phyloP scores from a whole-genome alignment of 306 rosid species.

The Glycine latifolia region DNA sequence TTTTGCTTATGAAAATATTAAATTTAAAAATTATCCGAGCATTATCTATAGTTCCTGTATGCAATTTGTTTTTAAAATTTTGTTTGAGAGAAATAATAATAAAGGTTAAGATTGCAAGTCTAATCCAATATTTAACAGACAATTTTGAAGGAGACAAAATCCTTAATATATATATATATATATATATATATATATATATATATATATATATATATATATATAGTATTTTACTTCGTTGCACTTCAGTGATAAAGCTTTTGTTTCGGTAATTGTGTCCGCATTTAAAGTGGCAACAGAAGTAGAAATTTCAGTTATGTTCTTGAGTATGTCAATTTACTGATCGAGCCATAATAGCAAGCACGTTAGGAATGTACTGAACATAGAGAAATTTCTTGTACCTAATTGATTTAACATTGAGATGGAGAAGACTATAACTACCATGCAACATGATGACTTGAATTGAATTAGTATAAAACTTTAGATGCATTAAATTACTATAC shows the following conservation, averaged over 20 bases:
- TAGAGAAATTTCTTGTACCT: not conserved
- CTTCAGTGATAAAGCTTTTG: not conserved
- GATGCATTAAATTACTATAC: not conserved
- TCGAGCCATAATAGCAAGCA: not conserved
- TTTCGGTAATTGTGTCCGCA: not conserved
- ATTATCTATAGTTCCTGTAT: no score
- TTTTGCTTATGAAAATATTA: no score
- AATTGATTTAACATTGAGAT: not conserved
- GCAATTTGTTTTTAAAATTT: no score
- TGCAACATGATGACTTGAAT: not conserved
- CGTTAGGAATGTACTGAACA: not conserved
- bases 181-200: no score
- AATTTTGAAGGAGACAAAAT: no score
- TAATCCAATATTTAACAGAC: not conserved
- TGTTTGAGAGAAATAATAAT: no score
- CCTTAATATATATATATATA: no score
- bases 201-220: no score
- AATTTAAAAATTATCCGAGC: no score
- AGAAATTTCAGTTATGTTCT: no score
- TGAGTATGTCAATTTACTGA: no score
- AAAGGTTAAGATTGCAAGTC: not conserved
- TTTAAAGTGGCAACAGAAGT: not conserved
- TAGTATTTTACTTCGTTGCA: not conserved
- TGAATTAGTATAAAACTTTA: slow-evolving; percentile 1
- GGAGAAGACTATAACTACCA: not conserved